Base-by-base conservation (phyloP, 1,284 basidiomycete genomes). In the Cyathus olla region DNA sequence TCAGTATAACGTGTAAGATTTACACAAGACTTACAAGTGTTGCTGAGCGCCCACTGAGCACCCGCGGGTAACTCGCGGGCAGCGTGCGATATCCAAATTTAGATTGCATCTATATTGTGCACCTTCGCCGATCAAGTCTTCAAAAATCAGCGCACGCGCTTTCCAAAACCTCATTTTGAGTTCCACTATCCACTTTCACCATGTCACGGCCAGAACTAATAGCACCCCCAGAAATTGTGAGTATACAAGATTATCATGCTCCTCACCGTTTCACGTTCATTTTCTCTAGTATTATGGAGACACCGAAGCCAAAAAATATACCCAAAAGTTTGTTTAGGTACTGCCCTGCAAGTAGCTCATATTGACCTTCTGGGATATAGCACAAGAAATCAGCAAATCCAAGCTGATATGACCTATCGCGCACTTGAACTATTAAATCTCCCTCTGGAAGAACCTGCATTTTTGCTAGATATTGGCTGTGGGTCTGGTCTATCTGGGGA, bases 401-500 rank as follows among this genome's bases (percentile, higher is more conserved):
- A 99, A 77, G 93, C 96, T 6, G 93, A 98, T 69, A 99, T 99
- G 98, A 98, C 97, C 5, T 94, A 97, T 70, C 89, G 98, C 63
- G 97, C 97, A 1, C 80, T 99, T 47, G 97, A 99, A 75, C 86
- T 99, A 8, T 85, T 99, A 48, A 93, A 91, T 69, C 80, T 99
- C 24, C 93, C 96, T 3, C 84, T 84, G 57, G 90, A 89, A 52
- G 84, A 95, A 63, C 88, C 95, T 1, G 90, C 91, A 0, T 94
- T 95, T 71, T 80, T 99, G 13, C 89, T 99, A 40, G 98, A 99
- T 76, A 97, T 99, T 63, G 98, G 98, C 1, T 99, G 97, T 73
- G 98, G 98, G 5, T 96, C 94, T n/a, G 98, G 98, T 2, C 80
- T 99, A n/a, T 96, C 94, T 27, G 98, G 98, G 4, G 97, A 99